These are phyloP conservation scores for Trichothecium sympodiale DNA, from an alignment of 2,329 filamentous ascomycete genomes.

Conservation along the genomic window DNA sequence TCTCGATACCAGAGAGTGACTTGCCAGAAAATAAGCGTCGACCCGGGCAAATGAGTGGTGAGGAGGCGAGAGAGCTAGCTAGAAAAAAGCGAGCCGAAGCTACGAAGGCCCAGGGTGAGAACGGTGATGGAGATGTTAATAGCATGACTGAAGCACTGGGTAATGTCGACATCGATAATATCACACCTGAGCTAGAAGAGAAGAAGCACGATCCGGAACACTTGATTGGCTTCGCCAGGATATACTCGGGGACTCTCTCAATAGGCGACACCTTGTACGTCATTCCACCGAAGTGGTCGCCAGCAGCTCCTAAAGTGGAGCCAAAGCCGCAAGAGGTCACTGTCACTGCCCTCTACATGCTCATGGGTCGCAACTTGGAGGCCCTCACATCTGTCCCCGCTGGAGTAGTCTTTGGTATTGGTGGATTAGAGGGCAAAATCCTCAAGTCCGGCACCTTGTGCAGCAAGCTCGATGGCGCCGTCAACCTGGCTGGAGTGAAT, in stretches of 20 bases:
- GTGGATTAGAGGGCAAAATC: conserved; percentile 84
- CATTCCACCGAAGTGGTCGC: conserved; percentile 84
- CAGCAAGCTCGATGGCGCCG: conserved; percentile 72
- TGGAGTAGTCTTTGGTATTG: conserved; percentile 91
- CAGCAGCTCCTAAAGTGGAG: conserved; percentile 58
- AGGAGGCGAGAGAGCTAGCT: conserved; percentile 81
- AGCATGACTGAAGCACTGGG: conserved; percentile 50
- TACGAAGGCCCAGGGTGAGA: conserved; percentile 46
- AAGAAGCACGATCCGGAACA: conserved; percentile 67
- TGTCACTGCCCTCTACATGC: conserved; percentile 79
- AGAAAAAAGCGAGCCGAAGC: conserved; percentile 84
- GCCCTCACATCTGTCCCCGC: conserved; percentile 75
- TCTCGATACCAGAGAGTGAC: conserved; percentile 87
- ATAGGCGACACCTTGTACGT: conserved; percentile 90
- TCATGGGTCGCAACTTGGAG: conserved; percentile 89
- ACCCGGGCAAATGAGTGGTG: conserved; percentile 63
- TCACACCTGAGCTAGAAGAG: conserved; percentile 33
- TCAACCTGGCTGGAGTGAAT: conserved; percentile 79
- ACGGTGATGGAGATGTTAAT: conserved; percentile 39
- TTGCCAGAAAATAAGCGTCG: conserved; percentile 75
- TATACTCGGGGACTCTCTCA: conserved; percentile 82
- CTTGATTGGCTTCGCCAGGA: conserved; percentile 84
- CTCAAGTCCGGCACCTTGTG: conserved; percentile 92
- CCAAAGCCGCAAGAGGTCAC: conserved; percentile 74
- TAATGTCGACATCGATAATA: conserved; percentile 46